Percentiles rank a stretch among this genome's conserved stretches.
These are phyloP conservation scores for Diacronema lutheri DNA, from an alignment of 78 protist genomes.

Conservation along the genomic window DNA sequence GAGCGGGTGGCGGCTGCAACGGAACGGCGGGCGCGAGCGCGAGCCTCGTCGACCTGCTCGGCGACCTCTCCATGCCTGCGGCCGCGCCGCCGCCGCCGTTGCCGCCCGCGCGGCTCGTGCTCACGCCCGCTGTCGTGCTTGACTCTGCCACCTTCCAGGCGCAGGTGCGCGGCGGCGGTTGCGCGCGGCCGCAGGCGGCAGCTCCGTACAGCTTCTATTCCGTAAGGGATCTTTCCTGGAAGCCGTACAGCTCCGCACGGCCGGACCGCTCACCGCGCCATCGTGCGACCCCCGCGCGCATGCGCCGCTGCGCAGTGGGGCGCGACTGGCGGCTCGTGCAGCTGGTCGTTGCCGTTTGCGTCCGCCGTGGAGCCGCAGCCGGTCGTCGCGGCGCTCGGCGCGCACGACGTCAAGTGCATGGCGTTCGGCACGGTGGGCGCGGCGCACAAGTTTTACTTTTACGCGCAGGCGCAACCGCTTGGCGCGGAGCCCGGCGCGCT, in stretches of 20 bases:
- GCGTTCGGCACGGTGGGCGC: conserved; percentile 18
- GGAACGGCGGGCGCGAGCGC: background rate
- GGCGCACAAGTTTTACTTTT: conserved; percentile 2
- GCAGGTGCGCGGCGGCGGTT: no score
- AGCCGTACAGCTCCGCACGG: no score
- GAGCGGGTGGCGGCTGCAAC: background rate
- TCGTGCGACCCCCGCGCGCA: no score
- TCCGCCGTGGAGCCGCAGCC: no score
- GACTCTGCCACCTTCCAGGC: background rate
- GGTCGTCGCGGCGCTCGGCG: background rate
- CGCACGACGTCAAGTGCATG: background rate
- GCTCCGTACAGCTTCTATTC: no score
- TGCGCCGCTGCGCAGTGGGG: background rate
- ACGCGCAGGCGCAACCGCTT: background rate
- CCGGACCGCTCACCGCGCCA: no score
- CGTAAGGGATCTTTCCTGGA: no score
- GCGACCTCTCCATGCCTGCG: background rate
- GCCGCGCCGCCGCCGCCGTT: background rate
- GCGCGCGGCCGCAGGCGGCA: no score
- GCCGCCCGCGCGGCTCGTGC: background rate
- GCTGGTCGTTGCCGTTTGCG: background rate
- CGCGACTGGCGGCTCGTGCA: background rate
- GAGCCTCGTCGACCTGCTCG: background rate
- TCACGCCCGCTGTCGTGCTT: background rate
- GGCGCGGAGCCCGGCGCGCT: background rate